Evolutionary conservation across 2,329 filamentous ascomycete genomes (phyloP).

Genomic region (Pseudogymnoascus destructans): DNA sequence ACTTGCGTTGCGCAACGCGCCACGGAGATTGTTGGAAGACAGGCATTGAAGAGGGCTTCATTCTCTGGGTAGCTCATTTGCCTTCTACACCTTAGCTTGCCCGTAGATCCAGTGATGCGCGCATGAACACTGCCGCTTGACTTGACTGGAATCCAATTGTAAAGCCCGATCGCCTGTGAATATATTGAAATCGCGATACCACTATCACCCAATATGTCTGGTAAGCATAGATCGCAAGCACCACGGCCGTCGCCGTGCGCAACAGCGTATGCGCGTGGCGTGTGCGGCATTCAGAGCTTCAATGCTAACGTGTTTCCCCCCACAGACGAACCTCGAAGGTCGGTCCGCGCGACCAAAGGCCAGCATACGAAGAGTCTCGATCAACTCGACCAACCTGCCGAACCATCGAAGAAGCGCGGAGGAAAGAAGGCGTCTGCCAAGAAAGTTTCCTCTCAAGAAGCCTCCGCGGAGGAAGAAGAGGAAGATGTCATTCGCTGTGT

Average conservation of each 20-base stretch:
- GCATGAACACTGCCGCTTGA: constrained; percentile 24
- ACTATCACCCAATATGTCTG: constrained; percentile 37
- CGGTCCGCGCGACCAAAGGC: constrained; percentile 90
- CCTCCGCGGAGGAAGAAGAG: constrained; percentile 29
- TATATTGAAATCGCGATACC: constrained; percentile 10
- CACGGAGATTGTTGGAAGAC: constrained; percentile 4
- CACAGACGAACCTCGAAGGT: constrained; percentile 75
- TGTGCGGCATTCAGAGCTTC: constrained; percentile 1
- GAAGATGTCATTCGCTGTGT: constrained; percentile 73
- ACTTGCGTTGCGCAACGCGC: constrained; percentile 5
- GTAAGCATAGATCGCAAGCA: constrained; percentile 36
- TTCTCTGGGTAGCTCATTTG: constrained; percentile 19
- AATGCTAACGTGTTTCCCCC: constrained; percentile 17
- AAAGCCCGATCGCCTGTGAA: constrained; percentile 20
- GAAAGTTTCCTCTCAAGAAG: constrained; percentile 22
- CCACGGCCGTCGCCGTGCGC: neutral
- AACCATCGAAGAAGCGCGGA: constrained; percentile 37
- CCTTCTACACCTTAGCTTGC: constrained; percentile 22
- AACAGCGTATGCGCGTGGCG: neutral
- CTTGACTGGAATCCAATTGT: constrained; percentile 22
- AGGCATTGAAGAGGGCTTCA: constrained; percentile 9
- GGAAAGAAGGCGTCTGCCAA: constrained; percentile 38
- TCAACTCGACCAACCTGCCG: constrained; percentile 47
- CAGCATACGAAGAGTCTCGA: constrained; percentile 86
- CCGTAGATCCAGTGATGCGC: constrained; percentile 24